phyloP scores from a whole-genome alignment of 202 grass and related monocot genomes.

The Carex arenaria region DNA sequence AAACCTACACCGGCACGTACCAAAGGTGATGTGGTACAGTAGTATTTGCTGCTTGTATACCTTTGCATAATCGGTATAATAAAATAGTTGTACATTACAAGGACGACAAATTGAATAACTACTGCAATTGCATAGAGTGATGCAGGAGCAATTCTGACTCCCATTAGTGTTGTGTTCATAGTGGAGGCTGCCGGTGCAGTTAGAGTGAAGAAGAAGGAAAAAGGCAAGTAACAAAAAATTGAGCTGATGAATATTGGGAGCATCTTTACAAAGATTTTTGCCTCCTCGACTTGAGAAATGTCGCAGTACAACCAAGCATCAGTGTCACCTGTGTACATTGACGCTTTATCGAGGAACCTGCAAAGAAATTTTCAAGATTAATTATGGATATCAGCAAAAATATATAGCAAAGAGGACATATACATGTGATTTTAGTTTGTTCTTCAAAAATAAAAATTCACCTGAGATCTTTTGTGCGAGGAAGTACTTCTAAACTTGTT shows the following conservation, averaged over 20 bases:
- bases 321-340: conserved; percentile 13
- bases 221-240: conserved; percentile 39
- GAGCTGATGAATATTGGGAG: conserved; percentile 57
- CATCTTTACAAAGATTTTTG: conserved; percentile 32
- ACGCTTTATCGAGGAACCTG: conserved; percentile 40
- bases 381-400: background rate
- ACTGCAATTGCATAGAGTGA: conserved; percentile 54
- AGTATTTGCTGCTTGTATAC: conserved; percentile 26
- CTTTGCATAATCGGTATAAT: conserved; percentile 21
- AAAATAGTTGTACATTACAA: conserved; percentile 31
- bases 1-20: conserved; percentile 41
- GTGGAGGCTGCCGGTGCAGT: conserved; percentile 53
- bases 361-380: background rate
- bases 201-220: conserved; percentile 42
- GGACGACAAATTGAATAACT: conserved; percentile 52
- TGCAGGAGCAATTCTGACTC: conserved; percentile 41
- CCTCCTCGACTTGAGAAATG: conserved; percentile 45
- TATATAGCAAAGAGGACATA: background rate
- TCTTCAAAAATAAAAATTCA: conserved; percentile 20
- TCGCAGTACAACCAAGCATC: conserved; percentile 37
- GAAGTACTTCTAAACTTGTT: conserved; percentile 18
- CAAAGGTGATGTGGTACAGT: conserved; percentile 29
- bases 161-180: conserved; percentile 40
- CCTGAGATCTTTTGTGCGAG: conserved; percentile 27
- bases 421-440: background rate